Base-by-base conservation (phyloP, 768 basidiomycete species). In the Mycena maculata region DNA sequence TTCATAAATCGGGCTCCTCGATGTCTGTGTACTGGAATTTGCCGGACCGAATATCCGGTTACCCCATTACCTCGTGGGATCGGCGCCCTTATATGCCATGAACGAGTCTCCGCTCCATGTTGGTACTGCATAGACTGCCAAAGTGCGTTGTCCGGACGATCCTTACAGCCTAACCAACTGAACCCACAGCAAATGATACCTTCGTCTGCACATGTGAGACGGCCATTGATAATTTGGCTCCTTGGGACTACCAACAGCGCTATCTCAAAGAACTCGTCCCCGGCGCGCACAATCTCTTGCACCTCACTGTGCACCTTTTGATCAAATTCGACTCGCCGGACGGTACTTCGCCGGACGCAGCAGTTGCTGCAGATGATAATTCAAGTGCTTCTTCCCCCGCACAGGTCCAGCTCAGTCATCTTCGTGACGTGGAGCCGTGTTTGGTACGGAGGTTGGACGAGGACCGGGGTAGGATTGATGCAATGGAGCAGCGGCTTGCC, bases 51-150 rank as follows among this genome's bases (percentile, higher is more conserved):
- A n/a, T n/a, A n/a, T n/a, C n/a, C n/a, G n/a, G n/a, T n/a, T n/a
- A n/a, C n/a, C n/a, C n/a, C n/a, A n/a, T n/a, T n/a, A n/a, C n/a
- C n/a, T n/a, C n/a, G n/a, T n/a, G n/a, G n/a, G n/a, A n/a, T n/a
- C n/a, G n/a, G n/a, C n/a, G n/a, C n/a, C 41, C 18, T 63, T 1
- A 39, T 63, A 20, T 63, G 62, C 54, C 53, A 31, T 15, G 23
- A 63, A 56, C 2, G 27, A 22, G 62, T 56, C 28, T 63, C 62
- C 2, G 28, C 62, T 7, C 62, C 62, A 48, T 63, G 62, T 44
- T 63, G 62, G 62, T 63, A 63, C n/a, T 63, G 62, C 33, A 47
- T 63, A 3, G 62, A 63, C n/a, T 63, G 62, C 20, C 2, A 10
- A n/a, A 13, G 62, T 63, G 28, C 47, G 62, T 56, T 27, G 25